Conservation (phyloP, 1,139 yeast genomes). For the Zygoascus hellenicus region DNA sequence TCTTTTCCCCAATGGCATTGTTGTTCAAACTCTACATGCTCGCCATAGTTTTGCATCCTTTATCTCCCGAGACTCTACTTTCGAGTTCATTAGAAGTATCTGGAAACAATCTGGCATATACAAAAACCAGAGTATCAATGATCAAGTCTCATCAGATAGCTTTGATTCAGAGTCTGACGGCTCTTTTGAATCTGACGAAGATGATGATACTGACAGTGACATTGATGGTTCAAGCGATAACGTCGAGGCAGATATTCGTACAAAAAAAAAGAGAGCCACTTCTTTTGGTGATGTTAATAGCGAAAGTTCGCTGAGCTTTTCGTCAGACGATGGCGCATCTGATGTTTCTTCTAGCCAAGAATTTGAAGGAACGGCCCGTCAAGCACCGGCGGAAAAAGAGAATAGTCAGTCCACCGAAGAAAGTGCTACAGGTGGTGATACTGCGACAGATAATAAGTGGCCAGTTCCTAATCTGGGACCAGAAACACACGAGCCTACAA, state of each 20-base stretch:
- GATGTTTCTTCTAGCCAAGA: constrained; percentile 20
- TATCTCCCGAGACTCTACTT: constrained; percentile 72
- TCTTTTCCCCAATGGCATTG: constrained; percentile 84
- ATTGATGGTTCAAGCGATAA: constrained; percentile 17
- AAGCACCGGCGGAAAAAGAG: neutral
- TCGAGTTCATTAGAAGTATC: constrained; percentile 49
- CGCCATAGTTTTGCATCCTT: constrained; percentile 80
- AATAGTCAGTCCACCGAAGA: constrained; percentile 1
- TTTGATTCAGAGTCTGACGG: constrained; percentile 25
- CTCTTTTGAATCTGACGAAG: constrained; percentile 15
- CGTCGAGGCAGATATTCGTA: constrained; percentile 9
- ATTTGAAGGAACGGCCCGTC: constrained; percentile 19
- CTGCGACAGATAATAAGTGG: constrained; percentile 22
- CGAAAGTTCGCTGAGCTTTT: constrained; percentile 12
- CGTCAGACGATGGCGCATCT: constrained; percentile 13
- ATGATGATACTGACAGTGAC: constrained; percentile 22
- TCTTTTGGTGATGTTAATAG: constrained; percentile 16
- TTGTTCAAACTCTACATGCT: constrained; percentile 60
- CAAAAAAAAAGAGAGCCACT: constrained; percentile 14
- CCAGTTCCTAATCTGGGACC: constrained; percentile 46
- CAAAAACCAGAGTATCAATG: constrained; percentile 32
- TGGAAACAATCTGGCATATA: constrained; percentile 33
- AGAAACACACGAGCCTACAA: constrained; percentile 49
- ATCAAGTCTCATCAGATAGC: constrained; percentile 14
- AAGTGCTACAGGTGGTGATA: constrained; percentile 13